Percentiles rank a stretch among this genome's conserved stretches.
Evolutionary conservation across 2,329 filamentous ascomycete species (phyloP).

Genomic region (Talaromyces sp.): DNA sequence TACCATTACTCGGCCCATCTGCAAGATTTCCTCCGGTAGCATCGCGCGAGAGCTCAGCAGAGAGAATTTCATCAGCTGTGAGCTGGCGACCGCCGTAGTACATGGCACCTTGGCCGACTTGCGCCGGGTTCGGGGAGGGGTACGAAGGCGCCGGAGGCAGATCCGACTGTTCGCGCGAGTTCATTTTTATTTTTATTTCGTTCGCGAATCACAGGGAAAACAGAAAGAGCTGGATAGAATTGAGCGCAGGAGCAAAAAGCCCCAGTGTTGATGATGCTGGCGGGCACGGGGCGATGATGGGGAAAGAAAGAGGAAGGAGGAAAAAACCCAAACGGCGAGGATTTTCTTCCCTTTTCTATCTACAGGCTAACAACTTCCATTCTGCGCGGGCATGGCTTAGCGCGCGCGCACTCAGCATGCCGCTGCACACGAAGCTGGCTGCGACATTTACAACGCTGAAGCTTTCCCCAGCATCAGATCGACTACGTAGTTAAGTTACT

Average conservation of each 20-base stretch:
- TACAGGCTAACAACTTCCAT: conserved; percentile 27
- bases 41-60: conserved; percentile 45
- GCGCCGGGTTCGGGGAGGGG: conserved; percentile 40
- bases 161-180: conserved; percentile 39
- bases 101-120: conserved; percentile 40
- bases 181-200: conserved; percentile 25
- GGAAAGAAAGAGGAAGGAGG: neutral
- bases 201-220: conserved; percentile 9
- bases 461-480: neutral
- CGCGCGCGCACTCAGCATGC: conserved; percentile 8
- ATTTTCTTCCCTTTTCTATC: conserved; percentile 18
- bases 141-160: conserved; percentile 42
- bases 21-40: conserved; percentile 42
- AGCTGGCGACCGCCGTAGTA: conserved; percentile 43
- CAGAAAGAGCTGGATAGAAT: conserved; percentile 13
- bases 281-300: conserved; percentile 17
- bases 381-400: conserved; percentile 8
- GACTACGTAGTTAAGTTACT: neutral
- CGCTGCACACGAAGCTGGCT: conserved; percentile 5
- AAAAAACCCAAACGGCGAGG: conserved; percentile 20
- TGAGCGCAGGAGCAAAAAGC: conserved; percentile 27
- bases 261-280: conserved; percentile 22
- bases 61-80: conserved; percentile 45
- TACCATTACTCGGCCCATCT: conserved; percentile 33
- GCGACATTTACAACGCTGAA: neutral